Conservation (phyloP, 192 early-diverging fungal genomes). For the Coemansia sp. region DNA sequence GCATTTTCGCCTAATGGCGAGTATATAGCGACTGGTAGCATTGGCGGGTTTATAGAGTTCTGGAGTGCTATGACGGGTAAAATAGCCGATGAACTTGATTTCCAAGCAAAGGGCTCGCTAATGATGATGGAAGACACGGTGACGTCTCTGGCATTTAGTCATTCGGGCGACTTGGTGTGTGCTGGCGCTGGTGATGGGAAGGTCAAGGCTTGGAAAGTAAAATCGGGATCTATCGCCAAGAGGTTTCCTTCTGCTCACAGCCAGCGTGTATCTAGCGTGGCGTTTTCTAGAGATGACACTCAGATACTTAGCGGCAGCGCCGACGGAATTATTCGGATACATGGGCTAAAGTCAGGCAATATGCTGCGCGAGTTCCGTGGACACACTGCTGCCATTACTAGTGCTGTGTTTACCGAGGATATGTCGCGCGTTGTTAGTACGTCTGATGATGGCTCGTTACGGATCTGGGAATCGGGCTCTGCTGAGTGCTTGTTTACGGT, state of each 20-base stretch:
- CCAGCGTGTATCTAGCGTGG: conserved; percentile 79
- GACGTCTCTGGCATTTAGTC: conserved; percentile 73
- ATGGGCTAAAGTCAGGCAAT: conserved; percentile 93
- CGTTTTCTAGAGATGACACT: conserved; percentile 76
- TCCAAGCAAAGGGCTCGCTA: conserved; percentile 78
- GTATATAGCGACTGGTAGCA: conserved; percentile 82
- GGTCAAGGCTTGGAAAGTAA: conserved; percentile 87
- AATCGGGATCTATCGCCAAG: conserved; percentile 71
- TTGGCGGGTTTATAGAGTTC: conserved; percentile 95
- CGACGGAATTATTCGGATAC: conserved; percentile 78
- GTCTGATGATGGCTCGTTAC: conserved; percentile 78
- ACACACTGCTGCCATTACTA: conserved; percentile 88
- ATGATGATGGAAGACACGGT: conserved; percentile 94
- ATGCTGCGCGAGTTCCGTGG: conserved; percentile 90
- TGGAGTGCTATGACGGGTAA: conserved; percentile 95
- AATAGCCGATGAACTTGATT: conserved; percentile 82
- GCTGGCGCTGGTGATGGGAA: conserved; percentile 85
- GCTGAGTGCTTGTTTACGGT: conserved; percentile 63
- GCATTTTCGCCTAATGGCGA: conserved; percentile 85
- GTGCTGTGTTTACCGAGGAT: conserved; percentile 72
- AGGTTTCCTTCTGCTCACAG: conserved; percentile 82
- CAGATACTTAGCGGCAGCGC: conserved; percentile 82
- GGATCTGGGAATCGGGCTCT: conserved; percentile 93
- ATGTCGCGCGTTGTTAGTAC: conserved; percentile 73
- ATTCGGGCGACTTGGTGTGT: conserved; percentile 74